phyloP scores from a whole-genome alignment of 495 filamentous ascomycete species.

The Penicillium verhagenii region DNA sequence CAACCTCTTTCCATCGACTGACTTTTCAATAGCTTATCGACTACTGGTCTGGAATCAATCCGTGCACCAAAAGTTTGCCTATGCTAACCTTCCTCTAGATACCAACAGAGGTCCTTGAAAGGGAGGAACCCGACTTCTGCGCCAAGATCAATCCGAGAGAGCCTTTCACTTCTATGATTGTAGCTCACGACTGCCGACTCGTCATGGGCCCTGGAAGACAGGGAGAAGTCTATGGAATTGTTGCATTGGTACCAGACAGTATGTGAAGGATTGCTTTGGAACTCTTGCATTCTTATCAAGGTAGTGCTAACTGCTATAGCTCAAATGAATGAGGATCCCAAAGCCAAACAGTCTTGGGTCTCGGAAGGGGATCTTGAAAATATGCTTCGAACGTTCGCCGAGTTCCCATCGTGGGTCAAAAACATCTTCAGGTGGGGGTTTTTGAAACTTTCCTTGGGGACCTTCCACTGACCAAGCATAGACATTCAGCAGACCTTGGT shows the following conservation, averaged over 20 bases:
- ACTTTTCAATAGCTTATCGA: constrained; percentile 19
- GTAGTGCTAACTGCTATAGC: constrained; percentile 11
- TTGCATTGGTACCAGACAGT: constrained; percentile 23
- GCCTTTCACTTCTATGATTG: constrained; percentile 22
- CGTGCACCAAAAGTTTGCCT: too few relatives aligned
- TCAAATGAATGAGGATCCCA: constrained; percentile 25
- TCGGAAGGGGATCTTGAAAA: constrained; percentile 29
- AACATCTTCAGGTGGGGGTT: constrained; percentile 19
- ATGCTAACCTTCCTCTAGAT: too few relatives aligned
- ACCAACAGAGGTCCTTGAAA: constrained; percentile 14
- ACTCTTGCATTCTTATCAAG: not conserved
- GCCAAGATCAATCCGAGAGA: constrained; percentile 25
- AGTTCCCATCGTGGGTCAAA: constrained; percentile 33
- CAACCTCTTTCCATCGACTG: too few relatives aligned
- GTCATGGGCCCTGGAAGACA: constrained; percentile 25
- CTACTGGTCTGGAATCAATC: constrained; percentile 26
- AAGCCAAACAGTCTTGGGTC: constrained; percentile 18
- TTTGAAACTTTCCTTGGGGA: not conserved
- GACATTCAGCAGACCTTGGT: constrained; percentile 24
- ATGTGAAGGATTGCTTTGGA: not conserved
- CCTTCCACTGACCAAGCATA: not conserved
- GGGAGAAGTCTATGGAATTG: constrained; percentile 22
- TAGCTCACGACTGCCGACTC: constrained; percentile 22
- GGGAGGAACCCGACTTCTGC: constrained; percentile 21
- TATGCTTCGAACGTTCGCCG: constrained; percentile 36